Base-by-base conservation (phyloP, 2,329 filamentous ascomycete species). In the Hymenoscyphus linearis region DNA sequence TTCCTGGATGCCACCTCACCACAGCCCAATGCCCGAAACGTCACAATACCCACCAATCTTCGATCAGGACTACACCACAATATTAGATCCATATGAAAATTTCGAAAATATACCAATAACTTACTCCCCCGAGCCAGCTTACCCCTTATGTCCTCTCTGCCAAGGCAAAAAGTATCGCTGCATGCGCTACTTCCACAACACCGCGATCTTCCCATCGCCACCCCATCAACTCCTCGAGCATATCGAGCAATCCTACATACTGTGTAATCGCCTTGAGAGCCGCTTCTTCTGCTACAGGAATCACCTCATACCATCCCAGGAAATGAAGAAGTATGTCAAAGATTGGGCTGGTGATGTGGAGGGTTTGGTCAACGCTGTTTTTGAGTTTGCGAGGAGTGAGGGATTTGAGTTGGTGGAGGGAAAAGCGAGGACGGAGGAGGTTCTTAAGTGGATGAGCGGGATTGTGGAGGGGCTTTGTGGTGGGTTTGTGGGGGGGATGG, bases 111-210 rank as follows among this genome's bases (percentile, higher is more conserved):
- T 12, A 3, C 2, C 40, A 10, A 12, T 3, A 16, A 2, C 18
- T n/a, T 22, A 47, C 40, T 12, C 12, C n/a, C 40, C 18, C 2
- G 40, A 47, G 5, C 18, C n/a, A 47, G 40, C 40, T 1, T 47
- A 47, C 40, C 40, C 40, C 9, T 2, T 47, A 22, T 47, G 40
- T 47, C 40, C 6, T 9, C 40, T n/a, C 14, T 71, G 68, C 60
- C 68, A 65, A 62, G 69, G 69, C 12, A 57, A 64, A 16, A 66
- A 65, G 16, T 69, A 68, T 58, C 60, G 63, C 55, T 71, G 67
- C 64, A 68, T 63, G 14, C 50, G 64, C 3, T 71, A 71, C 54
- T 71, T 71, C 59, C 69, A 71, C 57, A 70, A 70, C 53, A 60
- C 50, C 3, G 58, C 52, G 1, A 58, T 69, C 55, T 69, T 69